Conservation (phyloP, 2,329 filamentous ascomycete genomes). For the Fusarium sp. region DNA sequence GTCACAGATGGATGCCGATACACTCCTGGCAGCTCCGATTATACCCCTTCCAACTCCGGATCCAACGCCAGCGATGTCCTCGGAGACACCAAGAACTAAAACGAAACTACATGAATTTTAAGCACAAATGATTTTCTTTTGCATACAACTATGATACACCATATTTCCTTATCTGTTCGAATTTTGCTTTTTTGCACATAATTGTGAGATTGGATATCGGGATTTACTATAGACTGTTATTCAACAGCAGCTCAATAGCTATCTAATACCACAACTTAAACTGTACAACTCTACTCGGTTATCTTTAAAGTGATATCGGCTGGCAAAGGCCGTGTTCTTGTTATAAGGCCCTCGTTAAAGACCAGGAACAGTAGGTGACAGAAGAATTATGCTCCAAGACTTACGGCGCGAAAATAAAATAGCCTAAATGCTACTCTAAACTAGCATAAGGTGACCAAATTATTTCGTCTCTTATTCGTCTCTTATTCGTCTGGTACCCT, state of each 20-base stretch:
- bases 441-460: neutral
- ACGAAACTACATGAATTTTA: constrained; percentile 16
- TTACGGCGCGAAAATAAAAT: neutral
- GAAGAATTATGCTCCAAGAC: neutral
- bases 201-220: constrained; percentile 10
- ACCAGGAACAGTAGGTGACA: neutral
- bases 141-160: constrained; percentile 32
- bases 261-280: constrained; percentile 33
- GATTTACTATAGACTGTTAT: constrained; percentile 9
- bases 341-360: too few relatives aligned
- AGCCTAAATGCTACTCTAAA: neutral
- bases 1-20: constrained; percentile 59
- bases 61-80: constrained; percentile 41
- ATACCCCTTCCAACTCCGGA: constrained; percentile 37
- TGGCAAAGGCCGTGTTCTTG: too few relatives aligned
- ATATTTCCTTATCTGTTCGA: constrained; percentile 20
- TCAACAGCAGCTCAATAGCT: constrained; percentile 27
- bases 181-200: constrained; percentile 16
- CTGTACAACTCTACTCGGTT: constrained; percentile 1
- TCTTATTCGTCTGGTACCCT: neutral
- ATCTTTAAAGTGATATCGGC: neutral
- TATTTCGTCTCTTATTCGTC: neutral
- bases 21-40: constrained; percentile 49
- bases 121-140: constrained; percentile 24
- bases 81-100: constrained; percentile 42